Evolutionary conservation across 1,284 basidiomycete genomes (phyloP).

Genomic region (Ganoderma meredithae): DNA sequence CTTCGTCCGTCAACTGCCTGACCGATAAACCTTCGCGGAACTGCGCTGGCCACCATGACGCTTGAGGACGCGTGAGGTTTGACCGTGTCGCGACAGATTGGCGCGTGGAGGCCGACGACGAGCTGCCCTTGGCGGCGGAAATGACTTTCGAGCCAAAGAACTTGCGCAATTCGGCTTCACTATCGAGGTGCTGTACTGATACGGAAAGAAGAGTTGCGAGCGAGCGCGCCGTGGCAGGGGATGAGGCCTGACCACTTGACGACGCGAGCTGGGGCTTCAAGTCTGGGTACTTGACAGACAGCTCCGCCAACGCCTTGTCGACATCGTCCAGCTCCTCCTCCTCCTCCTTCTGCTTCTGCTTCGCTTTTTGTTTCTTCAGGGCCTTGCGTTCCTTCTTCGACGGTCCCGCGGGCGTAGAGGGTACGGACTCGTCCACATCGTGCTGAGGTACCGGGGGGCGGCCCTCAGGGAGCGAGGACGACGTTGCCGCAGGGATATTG

Average conservation of each 20-base stretch:
- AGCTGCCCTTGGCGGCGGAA: conserved; percentile 56
- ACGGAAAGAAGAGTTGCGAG: conserved; percentile 64
- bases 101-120: conserved; percentile 35
- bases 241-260: too few relatives aligned
- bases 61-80: conserved; percentile 67
- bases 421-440: conserved; percentile 19
- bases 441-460: conserved; percentile 9
- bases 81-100: conserved; percentile 53
- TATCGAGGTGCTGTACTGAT: conserved; percentile 81
- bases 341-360: conserved; percentile 62
- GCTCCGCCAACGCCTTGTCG: too few relatives aligned
- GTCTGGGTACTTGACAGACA: too few relatives aligned
- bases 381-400: conserved; percentile 49
- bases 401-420: conserved; percentile 33
- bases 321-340: conserved; percentile 26
- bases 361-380: conserved; percentile 67
- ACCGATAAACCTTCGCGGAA: conserved; percentile 76
- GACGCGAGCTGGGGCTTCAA: too few relatives aligned
- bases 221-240: too few relatives aligned
- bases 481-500: conserved; percentile 24
- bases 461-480: conserved; percentile 17
- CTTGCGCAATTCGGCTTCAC: conserved; percentile 86
- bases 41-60: conserved; percentile 68
- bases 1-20: conserved; percentile 61
- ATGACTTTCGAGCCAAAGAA: conserved; percentile 94